phyloP scores from a whole-genome alignment of 208 protist genomes.

The Acanthamoeba castellanii region DNA sequence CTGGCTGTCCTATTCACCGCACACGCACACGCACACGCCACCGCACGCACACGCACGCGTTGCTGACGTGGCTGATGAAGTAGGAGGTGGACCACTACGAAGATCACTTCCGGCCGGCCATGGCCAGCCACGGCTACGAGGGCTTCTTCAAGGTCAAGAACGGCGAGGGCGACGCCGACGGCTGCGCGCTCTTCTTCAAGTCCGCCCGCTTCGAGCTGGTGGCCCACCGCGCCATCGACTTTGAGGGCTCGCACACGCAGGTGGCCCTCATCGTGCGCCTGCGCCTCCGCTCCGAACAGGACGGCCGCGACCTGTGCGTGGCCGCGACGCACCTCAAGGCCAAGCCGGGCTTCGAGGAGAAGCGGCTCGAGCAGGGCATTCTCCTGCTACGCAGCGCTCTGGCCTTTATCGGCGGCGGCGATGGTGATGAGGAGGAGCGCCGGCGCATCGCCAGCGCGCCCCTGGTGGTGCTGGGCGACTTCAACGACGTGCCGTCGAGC shows the following conservation, averaged over 20 bases:
- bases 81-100: conserved; percentile 45
- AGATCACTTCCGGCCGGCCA: neutral
- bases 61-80: neutral
- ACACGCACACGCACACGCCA: too few species aligned
- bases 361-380: conserved; percentile 32
- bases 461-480: conserved; percentile 29
- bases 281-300: neutral
- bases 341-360: conserved; percentile 5
- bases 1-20: neutral
- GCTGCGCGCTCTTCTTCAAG: conserved; percentile 43
- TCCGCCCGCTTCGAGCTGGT: neutral
- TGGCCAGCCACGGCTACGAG: neutral
- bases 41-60: too few species aligned
- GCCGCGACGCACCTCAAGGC: conserved; percentile 41
- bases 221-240: neutral
- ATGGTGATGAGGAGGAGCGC: neutral
- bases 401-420: neutral
- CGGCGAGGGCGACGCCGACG: conserved; percentile 1
- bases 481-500: conserved; percentile 45
- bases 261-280: conserved; percentile 12
- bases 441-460: neutral
- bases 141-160: conserved; percentile 47
- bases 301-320: neutral
- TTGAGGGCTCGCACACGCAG: neutral
- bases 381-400: neutral